These are phyloP conservation scores for Globisporangium uncinulatum DNA, from an alignment of 352 stramenopile genomes.

Conservation along the genomic window DNA sequence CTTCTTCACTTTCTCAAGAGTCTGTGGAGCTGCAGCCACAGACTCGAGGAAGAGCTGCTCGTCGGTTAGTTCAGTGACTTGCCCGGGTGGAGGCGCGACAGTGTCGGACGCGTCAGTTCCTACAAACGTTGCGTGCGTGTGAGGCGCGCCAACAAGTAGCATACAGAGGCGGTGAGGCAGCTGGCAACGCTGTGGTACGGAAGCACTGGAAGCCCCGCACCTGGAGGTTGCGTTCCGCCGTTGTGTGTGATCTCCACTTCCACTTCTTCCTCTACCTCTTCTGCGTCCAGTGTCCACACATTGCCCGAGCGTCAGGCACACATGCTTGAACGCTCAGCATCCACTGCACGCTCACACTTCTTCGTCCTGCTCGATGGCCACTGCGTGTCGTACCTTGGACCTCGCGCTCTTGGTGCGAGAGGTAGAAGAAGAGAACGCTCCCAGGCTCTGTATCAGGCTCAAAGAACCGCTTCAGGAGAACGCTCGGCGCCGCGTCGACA, in stretches of 20 bases:
- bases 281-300: conserved; percentile 11
- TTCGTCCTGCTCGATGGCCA: too few relatives aligned
- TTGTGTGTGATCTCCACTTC: conserved; percentile 54
- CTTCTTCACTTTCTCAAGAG: conserved; percentile 33
- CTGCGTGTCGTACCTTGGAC: conserved; percentile 35
- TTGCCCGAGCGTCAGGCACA: not conserved
- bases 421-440: conserved; percentile 75
- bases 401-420: conserved; percentile 56
- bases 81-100: not conserved
- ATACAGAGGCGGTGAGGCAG: too few relatives aligned
- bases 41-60: conserved; percentile 69
- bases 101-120: not conserved
- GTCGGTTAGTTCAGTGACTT: conserved; percentile 37
- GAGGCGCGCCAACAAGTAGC: too few relatives aligned
- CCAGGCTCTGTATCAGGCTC: conserved; percentile 42
- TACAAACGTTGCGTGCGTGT: not conserved
- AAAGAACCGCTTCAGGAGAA: conserved; percentile 58
- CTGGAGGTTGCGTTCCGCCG: conserved; percentile 20
- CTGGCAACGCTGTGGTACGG: too few relatives aligned
- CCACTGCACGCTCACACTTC: not conserved
- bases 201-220: conserved; percentile 1
- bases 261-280: conserved; percentile 79
- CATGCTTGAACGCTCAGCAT: not conserved
- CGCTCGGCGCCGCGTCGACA: conserved; percentile 17
- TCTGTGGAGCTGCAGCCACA: conserved; percentile 17